A percentile compares a stretch with the other conserved stretches of the same genome.
Conservation (phyloP, 179 eudicot genomes). For the Beta corolliflora region DNA sequence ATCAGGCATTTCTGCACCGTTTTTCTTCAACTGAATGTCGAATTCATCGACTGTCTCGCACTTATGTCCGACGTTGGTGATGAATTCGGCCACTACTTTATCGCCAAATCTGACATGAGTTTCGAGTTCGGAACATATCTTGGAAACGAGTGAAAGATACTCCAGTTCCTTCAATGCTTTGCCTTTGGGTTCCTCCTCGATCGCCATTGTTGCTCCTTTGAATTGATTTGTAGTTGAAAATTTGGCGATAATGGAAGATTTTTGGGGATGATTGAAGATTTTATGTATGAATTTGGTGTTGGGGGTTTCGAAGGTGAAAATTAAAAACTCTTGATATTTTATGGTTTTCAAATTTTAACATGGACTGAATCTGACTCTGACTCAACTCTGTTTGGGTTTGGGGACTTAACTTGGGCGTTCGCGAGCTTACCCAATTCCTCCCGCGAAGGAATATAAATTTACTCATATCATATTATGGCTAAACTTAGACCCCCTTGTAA, state of each 20-base stretch:
- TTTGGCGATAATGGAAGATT: too few species aligned
- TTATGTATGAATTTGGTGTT: not conserved
- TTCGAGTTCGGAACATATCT: slow-evolving; percentile 77
- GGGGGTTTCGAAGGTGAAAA: not conserved
- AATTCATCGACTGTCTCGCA: slow-evolving; percentile 68
- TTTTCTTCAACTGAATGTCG: slow-evolving; percentile 54
- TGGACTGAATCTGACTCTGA: too few species aligned
- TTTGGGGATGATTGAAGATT: too few species aligned
- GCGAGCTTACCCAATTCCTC: too few species aligned
- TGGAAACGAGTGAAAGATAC: slow-evolving; percentile 61
- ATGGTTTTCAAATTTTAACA: too few species aligned
- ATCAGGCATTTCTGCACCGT: slow-evolving; percentile 87
- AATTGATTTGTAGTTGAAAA: too few species aligned
- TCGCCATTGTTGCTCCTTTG: not conserved
- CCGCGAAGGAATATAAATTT: too few species aligned
- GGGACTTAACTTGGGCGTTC: too few species aligned
- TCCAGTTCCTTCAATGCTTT: slow-evolving; percentile 44
- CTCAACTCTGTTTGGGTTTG: too few species aligned
- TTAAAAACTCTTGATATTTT: not conserved
- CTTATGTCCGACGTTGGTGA: slow-evolving; percentile 57
- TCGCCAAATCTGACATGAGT: slow-evolving; percentile 70
- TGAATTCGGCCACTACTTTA: slow-evolving; percentile 77
- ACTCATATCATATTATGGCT: too few species aligned
- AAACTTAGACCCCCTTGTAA: too few species aligned
- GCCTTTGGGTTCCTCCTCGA: slow-evolving; percentile 13